Evolutionary conservation across 306 rosid genomes (phyloP), one percentile per base, ranked within the genome.

Genomic region (Cicer bijugum): DNA sequence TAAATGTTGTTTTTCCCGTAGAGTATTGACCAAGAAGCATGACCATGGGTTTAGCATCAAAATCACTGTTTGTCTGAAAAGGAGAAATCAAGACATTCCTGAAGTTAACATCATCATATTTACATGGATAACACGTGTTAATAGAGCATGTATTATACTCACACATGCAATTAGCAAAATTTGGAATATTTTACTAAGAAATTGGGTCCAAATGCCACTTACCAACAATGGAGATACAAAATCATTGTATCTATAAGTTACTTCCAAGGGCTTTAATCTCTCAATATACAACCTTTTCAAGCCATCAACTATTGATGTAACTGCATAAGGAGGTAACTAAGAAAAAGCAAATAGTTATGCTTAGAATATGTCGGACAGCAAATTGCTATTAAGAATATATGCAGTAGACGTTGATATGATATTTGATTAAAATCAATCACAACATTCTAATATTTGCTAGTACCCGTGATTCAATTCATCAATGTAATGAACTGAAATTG

Each of bases 31-130:
- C 97, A 83, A 91, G 88, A 79, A 94, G 92, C 97, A 91, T 91
- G 62, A 94, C 88, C 97, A 94, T 91, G 19, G 99, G 99, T 80
- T 94, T 94, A n/a, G 99, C 95, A 85, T 94, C 99, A 85, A 94
- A 91, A 65, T 89, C 96, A 78, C 91, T 89, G 74, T 69, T 80
- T 17, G 89, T 83, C 97, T 94, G 85, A 82, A 79, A 81, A 55
- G 47, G 68, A 69, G 6, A 59, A 75, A 81, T 28, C 60, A 86
- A 37, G 46, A 69, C 28, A 64, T 11, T 38, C 16, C 9, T 44
- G 12, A 11, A 57, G 33, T 83, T 81, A 69, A 40, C 28, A 79
- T 35, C 64, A 71, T 12, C 53, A 7, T 55, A 67, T 23, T 14
- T n/a, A 38, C 71, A 58, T 2, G 15, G 19, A 84, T 16, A 15